Base-by-base conservation (phyloP, 148 eudicot genomes). In the Chenopodium album region DNA sequence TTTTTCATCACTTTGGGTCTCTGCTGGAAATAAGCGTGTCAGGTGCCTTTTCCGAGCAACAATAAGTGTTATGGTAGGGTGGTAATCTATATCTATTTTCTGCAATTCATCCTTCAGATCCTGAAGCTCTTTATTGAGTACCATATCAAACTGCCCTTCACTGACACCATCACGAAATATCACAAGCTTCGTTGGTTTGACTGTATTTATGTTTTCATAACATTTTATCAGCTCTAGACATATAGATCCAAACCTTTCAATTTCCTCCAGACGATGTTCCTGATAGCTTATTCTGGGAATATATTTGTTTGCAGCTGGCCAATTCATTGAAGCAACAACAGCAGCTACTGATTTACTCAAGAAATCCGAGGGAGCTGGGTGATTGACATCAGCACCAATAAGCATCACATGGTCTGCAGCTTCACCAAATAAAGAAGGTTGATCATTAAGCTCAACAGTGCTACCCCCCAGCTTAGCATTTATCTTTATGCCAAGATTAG, bases 81-180 rank as follows among this genome's bases (percentile, higher is more conserved):
- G 89, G 82, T 92, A 95, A 12, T 54, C 32, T 0, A 22, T 67
- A 12, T 54, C 32, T 0, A 22, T 67, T 37, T 9, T 28, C 37
- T 23, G 28, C 70, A 85, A 50, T 10, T 12, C 78, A 20, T 10
- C 65, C 78, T 37, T 72, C 10, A 81, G 76, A 74, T 81, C 84
- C 1, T 54, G 37, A 10, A 85, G 84, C 84, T 85, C 84, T 46
- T 70, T 78, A 56, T 81, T 82, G 48, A 95, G 89, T 26, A 93
- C 94, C 88, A 92, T 97, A 81, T 92, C 94, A 83, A 93, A 93
- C 76, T 95, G 99, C 65, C 94, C 94, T 85, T 95, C 99, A 77
- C 98, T 95, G 69, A 95, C 99, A 64, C 99, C 99, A 84, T 95
- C 99, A 79, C 98, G 87, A 32, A 85, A 85, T 63, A 81, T 85